Evolutionary conservation across 1,284 basidiomycete species (phyloP).

Genomic region (Leccinum griseonigrum): DNA sequence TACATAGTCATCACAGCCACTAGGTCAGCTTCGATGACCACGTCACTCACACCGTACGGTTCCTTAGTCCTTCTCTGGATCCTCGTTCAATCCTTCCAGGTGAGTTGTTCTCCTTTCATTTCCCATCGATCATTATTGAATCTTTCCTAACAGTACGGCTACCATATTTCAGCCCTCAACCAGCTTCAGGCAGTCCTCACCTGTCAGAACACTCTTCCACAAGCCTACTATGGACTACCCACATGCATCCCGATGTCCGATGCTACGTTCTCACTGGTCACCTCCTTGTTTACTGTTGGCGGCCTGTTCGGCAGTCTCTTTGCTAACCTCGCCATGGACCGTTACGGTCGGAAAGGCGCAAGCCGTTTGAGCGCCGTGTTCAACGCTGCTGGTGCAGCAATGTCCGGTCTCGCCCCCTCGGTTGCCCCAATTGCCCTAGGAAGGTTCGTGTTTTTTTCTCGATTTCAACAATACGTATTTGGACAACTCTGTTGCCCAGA

Average conservation of each 20-base stretch:
- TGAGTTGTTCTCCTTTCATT: conserved; percentile 20
- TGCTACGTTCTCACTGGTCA: conserved; percentile 75
- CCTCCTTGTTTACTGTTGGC: conserved; percentile 85
- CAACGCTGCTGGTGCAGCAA: conserved; percentile 56
- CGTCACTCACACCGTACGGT: conserved; percentile 58
- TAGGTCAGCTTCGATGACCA: background rate
- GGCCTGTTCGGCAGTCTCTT: conserved; percentile 77
- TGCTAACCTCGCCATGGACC: conserved; percentile 70
- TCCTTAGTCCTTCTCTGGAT: conserved; percentile 63
- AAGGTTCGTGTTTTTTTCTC: conserved; percentile 45
- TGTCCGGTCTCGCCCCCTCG: conserved; percentile 66
- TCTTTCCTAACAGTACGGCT: conserved; percentile 56
- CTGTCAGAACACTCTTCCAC: conserved; percentile 41
- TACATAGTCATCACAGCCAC: conserved; percentile 13
- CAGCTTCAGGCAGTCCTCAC: conserved; percentile 80
- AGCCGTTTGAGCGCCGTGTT: conserved; percentile 57
- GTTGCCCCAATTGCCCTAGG: conserved; percentile 61
- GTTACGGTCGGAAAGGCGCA: conserved; percentile 66
- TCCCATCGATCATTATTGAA: background rate
- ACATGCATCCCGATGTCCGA: conserved; percentile 79
- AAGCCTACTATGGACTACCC: conserved; percentile 39
- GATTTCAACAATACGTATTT: background rate
- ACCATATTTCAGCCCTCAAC: conserved; percentile 86
- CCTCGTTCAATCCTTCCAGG: conserved; percentile 64
- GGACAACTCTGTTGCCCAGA: conserved; percentile 37